Evolutionary conservation across 2,329 filamentous ascomycete genomes (phyloP), one percentile per base, ranked within the genome.

Genomic region (Tolypocladium ovalisporum): DNA sequence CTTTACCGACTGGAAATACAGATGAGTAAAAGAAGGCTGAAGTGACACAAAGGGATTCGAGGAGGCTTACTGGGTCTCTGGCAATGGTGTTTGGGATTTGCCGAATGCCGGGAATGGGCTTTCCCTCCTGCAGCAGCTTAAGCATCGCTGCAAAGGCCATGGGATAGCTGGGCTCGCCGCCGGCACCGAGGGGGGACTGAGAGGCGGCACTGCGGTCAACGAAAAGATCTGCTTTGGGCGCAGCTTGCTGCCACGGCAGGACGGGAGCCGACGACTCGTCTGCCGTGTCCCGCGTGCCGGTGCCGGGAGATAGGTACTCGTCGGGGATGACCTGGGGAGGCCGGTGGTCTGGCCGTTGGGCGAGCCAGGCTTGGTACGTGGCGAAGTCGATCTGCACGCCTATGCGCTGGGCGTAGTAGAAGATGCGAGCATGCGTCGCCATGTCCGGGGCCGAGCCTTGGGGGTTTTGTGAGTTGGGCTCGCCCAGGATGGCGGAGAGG

Each of bases 91-190:
- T 83, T 5, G 92, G 90, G 56, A 97, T 93, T 61, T 96, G 84
- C 63, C 86, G 85, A 66, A 97, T 95, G 1, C 92, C 92, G 1
- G 91, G 90, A 49, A 97, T 87, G 0, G 89, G 86, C 64, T 90
- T 85, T 56, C 90, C 90, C 34, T 84, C 86, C 29, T 89, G 89
- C 56, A 97, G 89, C 56, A 96, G 81, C 65, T 90, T 87, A 57
- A 96, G 86, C 60, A 97, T 90, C 62, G 93, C 85, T 9, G 89
- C 87, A 70, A 97, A 96, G 1, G 85, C 87, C 54, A 85, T 86
- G 4, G 91, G 91, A 65, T 96, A 96, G 1, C 83, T 81, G 40
- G 90, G 87, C 52, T 82, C 77, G 40, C 73, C 73, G n/a, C 63
- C 66, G 5, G 42, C 54, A 44, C 60, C 58, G n/a, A 61, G 57